Conservation (phyloP, 2,329 filamentous ascomycete species). For the Aaosphaeria arxii region DNA sequence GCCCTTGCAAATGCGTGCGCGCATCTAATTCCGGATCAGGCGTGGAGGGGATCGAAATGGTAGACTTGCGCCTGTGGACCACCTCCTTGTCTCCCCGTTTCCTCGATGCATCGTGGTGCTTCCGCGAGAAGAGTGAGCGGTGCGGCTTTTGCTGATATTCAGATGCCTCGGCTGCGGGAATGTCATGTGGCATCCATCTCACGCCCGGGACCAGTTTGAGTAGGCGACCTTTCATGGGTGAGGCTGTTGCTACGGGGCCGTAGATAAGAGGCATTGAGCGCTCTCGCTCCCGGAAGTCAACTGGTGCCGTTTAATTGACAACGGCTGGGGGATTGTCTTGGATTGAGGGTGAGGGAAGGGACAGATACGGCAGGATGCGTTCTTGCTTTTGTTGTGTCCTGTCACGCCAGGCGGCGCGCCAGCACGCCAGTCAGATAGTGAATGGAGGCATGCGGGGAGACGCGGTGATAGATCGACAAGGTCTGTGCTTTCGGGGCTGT, state of each 20-base stretch:
- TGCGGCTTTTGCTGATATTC: not conserved
- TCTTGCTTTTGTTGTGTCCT: too few species aligned
- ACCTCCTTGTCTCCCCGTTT: not conserved
- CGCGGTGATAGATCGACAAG: too few species aligned
- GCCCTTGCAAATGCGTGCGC: constrained; percentile 24
- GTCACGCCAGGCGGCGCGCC: too few species aligned
- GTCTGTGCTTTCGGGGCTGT: too few species aligned
- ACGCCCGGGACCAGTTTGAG: constrained; percentile 16
- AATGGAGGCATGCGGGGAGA: too few species aligned
- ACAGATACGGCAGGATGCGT: too few species aligned
- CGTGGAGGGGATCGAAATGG: constrained; percentile 15
- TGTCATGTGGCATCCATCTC: constrained; percentile 26
- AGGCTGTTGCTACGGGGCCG: not conserved
- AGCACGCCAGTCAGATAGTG: too few species aligned
- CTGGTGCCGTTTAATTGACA: too few species aligned
- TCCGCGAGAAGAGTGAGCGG: not conserved
- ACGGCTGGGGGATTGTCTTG: too few species aligned
- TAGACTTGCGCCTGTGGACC: constrained; percentile 17
- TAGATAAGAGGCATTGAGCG: not conserved
- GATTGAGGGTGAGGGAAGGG: too few species aligned
- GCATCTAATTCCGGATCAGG: constrained; percentile 20
- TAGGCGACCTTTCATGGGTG: not conserved
- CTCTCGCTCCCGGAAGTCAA: too few species aligned
- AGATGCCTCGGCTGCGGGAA: constrained; percentile 4
- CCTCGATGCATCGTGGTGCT: not conserved